A percentile compares a stretch with the other conserved stretches of the same genome.
Evolutionary conservation across 2,329 filamentous ascomycete species (phyloP).

Genomic region (Scedosporium apiospermum): DNA sequence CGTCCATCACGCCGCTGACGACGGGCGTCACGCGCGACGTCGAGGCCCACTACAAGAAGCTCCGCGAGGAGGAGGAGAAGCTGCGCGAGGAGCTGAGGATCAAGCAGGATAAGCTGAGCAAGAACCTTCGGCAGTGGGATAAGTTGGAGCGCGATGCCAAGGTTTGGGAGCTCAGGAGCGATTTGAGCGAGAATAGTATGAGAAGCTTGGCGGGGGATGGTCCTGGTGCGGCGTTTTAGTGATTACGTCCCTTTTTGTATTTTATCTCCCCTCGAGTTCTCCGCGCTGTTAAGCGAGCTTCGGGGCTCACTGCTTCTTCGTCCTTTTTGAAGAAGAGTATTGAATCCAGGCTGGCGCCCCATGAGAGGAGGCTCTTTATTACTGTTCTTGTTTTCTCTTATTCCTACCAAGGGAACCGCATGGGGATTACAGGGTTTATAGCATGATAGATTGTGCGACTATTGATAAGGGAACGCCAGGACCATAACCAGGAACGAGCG

Average conservation of each 20-base stretch:
- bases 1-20: constrained; percentile 30
- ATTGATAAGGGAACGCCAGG: no score
- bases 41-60: constrained; percentile 41
- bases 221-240: constrained; percentile 42
- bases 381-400: no score
- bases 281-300: neutral
- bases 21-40: constrained; percentile 41
- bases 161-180: constrained; percentile 44
- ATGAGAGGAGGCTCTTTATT: no score
- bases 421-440: no score
- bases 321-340: no score
- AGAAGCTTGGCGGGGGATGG: constrained; percentile 48
- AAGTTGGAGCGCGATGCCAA: constrained; percentile 43
- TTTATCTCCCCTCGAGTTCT: neutral
- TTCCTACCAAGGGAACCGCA: no score
- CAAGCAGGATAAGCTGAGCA: constrained; percentile 46
- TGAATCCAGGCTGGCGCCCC: no score
- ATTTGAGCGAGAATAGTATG: constrained; percentile 46
- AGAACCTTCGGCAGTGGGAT: constrained; percentile 43
- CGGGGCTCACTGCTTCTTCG: no score
- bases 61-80: constrained; percentile 49
- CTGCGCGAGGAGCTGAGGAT: constrained; percentile 40
- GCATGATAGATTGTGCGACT: no score
- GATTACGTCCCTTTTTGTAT: neutral
- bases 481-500: no score